These are phyloP conservation scores for Melampsora americana DNA, from an alignment of 1,284 basidiomycete species.

Conservation along the genomic window DNA sequence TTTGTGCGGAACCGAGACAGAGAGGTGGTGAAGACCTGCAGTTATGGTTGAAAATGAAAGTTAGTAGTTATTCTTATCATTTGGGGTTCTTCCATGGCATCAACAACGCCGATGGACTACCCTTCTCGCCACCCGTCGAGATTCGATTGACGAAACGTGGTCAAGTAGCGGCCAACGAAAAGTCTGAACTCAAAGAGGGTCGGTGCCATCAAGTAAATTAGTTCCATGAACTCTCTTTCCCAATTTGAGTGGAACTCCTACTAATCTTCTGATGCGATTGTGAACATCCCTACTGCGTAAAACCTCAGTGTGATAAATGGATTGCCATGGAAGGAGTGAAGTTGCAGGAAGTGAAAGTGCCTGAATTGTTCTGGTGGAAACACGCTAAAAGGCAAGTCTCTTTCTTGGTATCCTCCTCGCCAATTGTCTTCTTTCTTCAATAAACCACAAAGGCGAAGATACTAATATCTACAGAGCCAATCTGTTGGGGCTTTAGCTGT, in stretches of 20 bases:
- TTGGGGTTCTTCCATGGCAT: slow-evolving; percentile 48
- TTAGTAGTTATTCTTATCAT: slow-evolving; percentile 62
- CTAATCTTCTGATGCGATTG: neutral
- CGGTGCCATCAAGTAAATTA: slow-evolving; percentile 63
- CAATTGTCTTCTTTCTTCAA: neutral
- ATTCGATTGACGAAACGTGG: slow-evolving; percentile 61
- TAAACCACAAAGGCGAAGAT: too few species aligned
- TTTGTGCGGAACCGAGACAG: slow-evolving; percentile 64
- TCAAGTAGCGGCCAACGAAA: slow-evolving; percentile 61
- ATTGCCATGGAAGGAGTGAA: slow-evolving; percentile 68
- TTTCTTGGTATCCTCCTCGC: neutral
- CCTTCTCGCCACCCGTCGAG: slow-evolving; percentile 69
- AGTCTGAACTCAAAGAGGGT: slow-evolving; percentile 63
- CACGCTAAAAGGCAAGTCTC: slow-evolving; percentile 31
- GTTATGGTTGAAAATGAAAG: slow-evolving; percentile 72
- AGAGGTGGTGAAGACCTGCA: slow-evolving; percentile 66
- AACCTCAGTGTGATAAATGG: slow-evolving; percentile 63
- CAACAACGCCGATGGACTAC: slow-evolving; percentile 58
- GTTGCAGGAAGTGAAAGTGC: slow-evolving; percentile 66
- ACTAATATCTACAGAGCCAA: too few species aligned
- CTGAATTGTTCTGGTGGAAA: slow-evolving; percentile 44
- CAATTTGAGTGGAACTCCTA: neutral
- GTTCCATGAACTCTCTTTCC: neutral
- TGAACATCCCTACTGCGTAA: too few species aligned
- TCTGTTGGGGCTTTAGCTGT: slow-evolving; percentile 21